Evolutionary conservation across 129 eudicot genomes (phyloP).

Genomic region (Chrysanthemum seticuspe): DNA sequence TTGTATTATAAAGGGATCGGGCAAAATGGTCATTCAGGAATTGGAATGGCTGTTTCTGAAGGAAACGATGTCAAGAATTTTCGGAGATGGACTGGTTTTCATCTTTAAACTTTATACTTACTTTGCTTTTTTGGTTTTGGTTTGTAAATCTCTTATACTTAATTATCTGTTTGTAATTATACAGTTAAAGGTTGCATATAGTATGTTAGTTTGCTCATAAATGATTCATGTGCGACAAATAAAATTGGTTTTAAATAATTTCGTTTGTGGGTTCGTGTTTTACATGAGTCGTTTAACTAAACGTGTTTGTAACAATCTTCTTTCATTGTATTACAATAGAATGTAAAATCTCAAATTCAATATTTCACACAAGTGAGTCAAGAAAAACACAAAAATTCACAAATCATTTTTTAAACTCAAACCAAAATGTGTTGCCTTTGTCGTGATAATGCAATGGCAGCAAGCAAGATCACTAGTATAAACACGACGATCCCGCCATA

Average conservation of each 20-base stretch:
- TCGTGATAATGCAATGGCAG: conserved; percentile 50
- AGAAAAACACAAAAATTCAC: background rate
- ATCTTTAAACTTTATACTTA: conserved; percentile 31
- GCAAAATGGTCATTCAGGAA: conserved; percentile 49
- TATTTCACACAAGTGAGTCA: conserved; percentile 7
- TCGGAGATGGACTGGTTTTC: conserved; percentile 64
- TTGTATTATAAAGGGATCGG: conserved; percentile 83
- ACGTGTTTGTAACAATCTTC: background rate
- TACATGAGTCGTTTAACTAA: background rate
- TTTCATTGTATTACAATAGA: background rate
- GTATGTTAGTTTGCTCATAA: background rate
- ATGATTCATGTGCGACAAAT: conserved; percentile 6
- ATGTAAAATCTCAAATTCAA: conserved; percentile 7
- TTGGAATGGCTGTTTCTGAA: conserved; percentile 79
- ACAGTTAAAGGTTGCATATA: conserved; percentile 8
- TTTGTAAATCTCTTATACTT: conserved; percentile 22
- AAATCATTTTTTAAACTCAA: conserved; percentile 5
- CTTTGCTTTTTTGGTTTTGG: background rate
- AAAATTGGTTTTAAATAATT: background rate
- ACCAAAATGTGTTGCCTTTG: conserved; percentile 17
- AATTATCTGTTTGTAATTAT: conserved; percentile 22
- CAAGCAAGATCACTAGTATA: conserved; percentile 49
- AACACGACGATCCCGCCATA: conserved; percentile 50
- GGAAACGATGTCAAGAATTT: conserved; percentile 56
- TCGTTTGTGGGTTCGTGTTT: background rate